Conservation (phyloP, 2,329 filamentous ascomycete genomes). For the Cladophialophora yegresii region DNA sequence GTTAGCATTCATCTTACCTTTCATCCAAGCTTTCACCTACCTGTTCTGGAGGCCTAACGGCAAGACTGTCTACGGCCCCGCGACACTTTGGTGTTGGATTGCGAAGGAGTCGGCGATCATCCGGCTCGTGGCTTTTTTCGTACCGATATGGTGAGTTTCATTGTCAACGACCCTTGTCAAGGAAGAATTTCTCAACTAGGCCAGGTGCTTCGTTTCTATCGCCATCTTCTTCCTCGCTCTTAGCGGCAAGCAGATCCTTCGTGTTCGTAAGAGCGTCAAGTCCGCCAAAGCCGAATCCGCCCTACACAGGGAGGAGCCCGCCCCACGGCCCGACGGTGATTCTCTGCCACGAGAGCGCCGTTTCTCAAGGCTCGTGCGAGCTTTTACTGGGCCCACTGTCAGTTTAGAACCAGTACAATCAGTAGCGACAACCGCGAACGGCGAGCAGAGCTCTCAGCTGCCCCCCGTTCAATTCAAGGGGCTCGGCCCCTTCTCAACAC, state of each 20-base stretch:
- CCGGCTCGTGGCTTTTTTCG: constrained; percentile 26
- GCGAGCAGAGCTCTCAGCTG: not conserved
- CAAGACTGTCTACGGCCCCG: constrained; percentile 26
- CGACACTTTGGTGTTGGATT: constrained; percentile 31
- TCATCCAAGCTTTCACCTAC: constrained; percentile 24
- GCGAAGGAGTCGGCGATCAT: constrained; percentile 23
- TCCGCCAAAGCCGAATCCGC: constrained; percentile 15
- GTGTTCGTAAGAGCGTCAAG: constrained; percentile 22
- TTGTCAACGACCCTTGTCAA: not conserved
- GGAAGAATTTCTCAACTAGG: not conserved
- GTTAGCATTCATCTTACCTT: constrained; percentile 23
- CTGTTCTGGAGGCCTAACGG: constrained; percentile 27
- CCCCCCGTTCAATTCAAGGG: constrained; percentile 7
- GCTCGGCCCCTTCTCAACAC: constrained; percentile 7
- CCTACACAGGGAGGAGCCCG: constrained; percentile 7
- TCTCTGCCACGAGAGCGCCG: constrained; percentile 13
- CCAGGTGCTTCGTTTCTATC: constrained; percentile 18
- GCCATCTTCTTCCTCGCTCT: constrained; percentile 25
- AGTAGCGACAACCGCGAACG: not conserved
- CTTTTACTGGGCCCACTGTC: constrained; percentile 1
- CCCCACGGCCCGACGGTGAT: not conserved
- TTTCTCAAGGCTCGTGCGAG: constrained; percentile 14
- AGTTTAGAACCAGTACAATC: not conserved
- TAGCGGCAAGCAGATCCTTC: constrained; percentile 27
- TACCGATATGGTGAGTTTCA: constrained; percentile 27